Conservation (phyloP, 495 filamentous ascomycete genomes). For the Penicillium diatomitis region DNA sequence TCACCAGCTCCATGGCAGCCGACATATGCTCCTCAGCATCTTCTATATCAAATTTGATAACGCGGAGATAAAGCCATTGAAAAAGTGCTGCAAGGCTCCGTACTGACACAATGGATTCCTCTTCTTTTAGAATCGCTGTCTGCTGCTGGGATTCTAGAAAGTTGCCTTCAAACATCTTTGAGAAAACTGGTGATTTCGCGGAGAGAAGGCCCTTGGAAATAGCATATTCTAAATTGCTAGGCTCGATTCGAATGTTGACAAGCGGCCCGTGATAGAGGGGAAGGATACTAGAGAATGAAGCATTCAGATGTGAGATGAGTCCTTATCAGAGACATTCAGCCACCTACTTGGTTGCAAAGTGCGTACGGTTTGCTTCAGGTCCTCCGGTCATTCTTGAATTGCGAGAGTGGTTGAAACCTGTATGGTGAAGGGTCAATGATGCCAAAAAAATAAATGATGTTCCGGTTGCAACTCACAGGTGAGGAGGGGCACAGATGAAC, state of each 20-base stretch:
- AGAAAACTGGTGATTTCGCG: conserved; percentile 15
- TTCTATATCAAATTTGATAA: conserved; percentile 9
- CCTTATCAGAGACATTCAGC: no score
- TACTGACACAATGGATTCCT: conserved; percentile 12
- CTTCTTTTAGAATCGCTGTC: conserved; percentile 12
- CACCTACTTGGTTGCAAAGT: no score
- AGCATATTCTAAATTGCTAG: conserved; percentile 11
- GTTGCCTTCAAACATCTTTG: conserved; percentile 15
- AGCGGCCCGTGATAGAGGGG: no score
- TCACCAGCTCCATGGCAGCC: conserved; percentile 15
- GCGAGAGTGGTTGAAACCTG: no score
- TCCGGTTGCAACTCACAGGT: no score
- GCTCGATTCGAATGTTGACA: conserved; percentile 28
- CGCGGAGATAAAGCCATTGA: conserved; percentile 20
- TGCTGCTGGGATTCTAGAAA: conserved; percentile 14
- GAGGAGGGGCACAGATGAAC: no score
- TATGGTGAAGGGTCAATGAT: no score
- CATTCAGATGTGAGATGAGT: no score
- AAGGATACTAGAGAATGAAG: no score
- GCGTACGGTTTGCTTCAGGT: no score
- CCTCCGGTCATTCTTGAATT: no score
- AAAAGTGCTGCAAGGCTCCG: conserved; percentile 18
- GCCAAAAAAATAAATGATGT: no score
- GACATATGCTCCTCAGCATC: conserved; percentile 10
- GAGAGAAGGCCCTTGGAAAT: conserved; percentile 20